Evolutionary conservation across 2,329 filamentous ascomycete species (phyloP).

Genomic region (Fusarium nelsonii): DNA sequence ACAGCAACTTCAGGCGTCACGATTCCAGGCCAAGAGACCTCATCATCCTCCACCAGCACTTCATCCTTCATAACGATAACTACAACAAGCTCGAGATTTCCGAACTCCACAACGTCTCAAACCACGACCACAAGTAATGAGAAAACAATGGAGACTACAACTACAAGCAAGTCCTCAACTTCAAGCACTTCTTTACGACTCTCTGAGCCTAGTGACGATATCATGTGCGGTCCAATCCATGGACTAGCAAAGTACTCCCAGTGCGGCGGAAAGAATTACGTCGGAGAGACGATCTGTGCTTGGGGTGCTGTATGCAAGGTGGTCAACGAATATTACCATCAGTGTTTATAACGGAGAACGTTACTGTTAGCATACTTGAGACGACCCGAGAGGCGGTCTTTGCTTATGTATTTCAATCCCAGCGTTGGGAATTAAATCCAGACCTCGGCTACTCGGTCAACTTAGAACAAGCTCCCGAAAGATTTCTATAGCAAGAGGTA

Average conservation of each 20-base stretch:
- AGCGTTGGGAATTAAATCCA: no score
- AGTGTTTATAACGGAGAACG: conserved; percentile 30
- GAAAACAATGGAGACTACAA: conserved; percentile 33
- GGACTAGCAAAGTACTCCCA: conserved; percentile 43
- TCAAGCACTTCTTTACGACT: conserved; percentile 2
- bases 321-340: conserved; percentile 32
- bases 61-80: not conserved
- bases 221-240: conserved; percentile 31
- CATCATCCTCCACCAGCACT: not conserved
- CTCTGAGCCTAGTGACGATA: conserved; percentile 22
- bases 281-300: conserved; percentile 19
- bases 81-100: not conserved
- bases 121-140: not conserved
- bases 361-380: not conserved
- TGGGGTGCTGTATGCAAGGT: conserved; percentile 37
- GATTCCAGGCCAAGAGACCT: conserved; percentile 20
- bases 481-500: no score
- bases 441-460: no score
- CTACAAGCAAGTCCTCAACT: not conserved
- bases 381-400: no score
- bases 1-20: conserved; percentile 42
- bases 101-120: conserved; percentile 1
- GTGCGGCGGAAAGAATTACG: conserved; percentile 31
- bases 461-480: no score
- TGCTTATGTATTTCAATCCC: no score